Conservation (phyloP, 345 rosid genomes). For the Nasturtium officinale region DNA sequence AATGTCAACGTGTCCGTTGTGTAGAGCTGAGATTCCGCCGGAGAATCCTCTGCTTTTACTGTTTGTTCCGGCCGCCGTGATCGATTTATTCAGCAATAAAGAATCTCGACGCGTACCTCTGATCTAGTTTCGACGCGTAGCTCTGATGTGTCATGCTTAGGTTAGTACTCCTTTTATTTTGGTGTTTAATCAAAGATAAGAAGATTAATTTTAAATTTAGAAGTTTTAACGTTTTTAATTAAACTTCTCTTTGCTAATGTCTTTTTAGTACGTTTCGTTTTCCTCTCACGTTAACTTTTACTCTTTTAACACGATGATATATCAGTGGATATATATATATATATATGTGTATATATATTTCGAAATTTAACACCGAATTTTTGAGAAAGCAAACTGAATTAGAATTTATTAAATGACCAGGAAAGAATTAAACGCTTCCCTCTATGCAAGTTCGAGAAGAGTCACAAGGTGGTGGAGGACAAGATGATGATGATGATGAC, state of each 20-base stretch:
- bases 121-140: not conserved
- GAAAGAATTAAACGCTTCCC: too few relatives aligned
- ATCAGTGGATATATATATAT: too few relatives aligned
- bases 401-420: not conserved
- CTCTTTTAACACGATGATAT: not conserved
- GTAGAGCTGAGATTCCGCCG: conserved; percentile 41
- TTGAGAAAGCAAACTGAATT: not conserved
- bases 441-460: too few relatives aligned
- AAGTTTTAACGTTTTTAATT: not conserved
- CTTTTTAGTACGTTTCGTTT: not conserved
- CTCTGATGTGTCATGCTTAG: not conserved
- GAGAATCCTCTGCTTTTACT: conserved; percentile 26
- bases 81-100: conserved; percentile 7
- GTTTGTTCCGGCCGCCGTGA: conserved; percentile 26
- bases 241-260: not conserved
- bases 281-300: not conserved
- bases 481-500: too few relatives aligned
- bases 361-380: not conserved
- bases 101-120: too few relatives aligned
- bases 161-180: not conserved
- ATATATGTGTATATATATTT: too few relatives aligned
- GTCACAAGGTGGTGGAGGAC: too few relatives aligned
- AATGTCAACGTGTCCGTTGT: conserved; percentile 50
- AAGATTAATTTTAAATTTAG: not conserved
- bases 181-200: not conserved